Conservation (phyloP, 306 rosid species). For the Argentina anserina region DNA sequence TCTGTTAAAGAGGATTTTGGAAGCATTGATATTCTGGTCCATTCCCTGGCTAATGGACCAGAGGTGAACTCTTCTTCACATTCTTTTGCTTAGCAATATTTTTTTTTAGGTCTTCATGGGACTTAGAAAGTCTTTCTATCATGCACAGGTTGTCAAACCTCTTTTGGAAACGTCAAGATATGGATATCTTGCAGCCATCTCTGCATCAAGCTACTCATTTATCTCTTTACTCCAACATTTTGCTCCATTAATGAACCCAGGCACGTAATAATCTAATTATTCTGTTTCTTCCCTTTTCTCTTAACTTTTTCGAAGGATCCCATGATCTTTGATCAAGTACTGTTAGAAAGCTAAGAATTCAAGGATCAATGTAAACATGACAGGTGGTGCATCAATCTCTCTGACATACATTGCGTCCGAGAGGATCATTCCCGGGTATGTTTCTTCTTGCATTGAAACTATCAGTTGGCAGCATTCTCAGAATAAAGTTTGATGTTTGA, state of each 20-base stretch:
- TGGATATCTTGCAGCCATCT: conserved; percentile 94
- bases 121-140: neutral
- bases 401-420: conserved; percentile 96
- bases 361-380: conserved; percentile 15
- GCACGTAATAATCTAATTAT: conserved; percentile 29
- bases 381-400: conserved; percentile 93
- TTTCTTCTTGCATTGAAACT: neutral
- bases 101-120: neutral
- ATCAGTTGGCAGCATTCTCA: neutral
- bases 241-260: conserved; percentile 84
- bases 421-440: conserved; percentile 92
- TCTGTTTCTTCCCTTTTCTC: neutral
- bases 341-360: neutral
- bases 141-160: conserved; percentile 72
- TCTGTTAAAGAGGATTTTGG: conserved; percentile 87
- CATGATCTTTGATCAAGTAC: neutral
- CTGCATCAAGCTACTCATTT: conserved; percentile 95
- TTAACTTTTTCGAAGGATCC: neutral
- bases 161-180: conserved; percentile 91
- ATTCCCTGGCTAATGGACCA: conserved; percentile 98
- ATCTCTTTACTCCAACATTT: conserved; percentile 86
- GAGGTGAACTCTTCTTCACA: conserved; percentile 49
- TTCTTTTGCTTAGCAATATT: neutral
- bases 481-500: neutral
- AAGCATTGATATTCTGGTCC: conserved; percentile 94